phyloP scores from a whole-genome alignment of 768 basidiomycete genomes.

The Mycena latifolia region DNA sequence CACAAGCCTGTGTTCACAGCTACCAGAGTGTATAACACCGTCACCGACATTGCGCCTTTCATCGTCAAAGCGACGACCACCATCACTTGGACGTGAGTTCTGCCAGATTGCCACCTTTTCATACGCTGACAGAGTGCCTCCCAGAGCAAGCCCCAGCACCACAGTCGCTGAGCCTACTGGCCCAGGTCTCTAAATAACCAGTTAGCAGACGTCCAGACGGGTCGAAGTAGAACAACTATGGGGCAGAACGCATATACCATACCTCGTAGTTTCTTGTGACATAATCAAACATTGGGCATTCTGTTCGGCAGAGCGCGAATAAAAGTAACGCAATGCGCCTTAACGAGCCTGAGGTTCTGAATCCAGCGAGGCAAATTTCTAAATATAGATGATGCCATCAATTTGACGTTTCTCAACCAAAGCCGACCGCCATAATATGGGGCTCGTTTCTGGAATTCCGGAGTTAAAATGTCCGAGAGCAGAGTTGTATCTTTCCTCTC shows the following conservation, averaged over 20 bases:
- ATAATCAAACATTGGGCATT: too few relatives aligned
- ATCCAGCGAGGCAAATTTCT: too few relatives aligned
- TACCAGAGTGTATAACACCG: conserved; percentile 15
- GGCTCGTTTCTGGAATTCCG: too few relatives aligned
- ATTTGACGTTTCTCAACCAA: too few relatives aligned
- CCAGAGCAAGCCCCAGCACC: conserved; percentile 22
- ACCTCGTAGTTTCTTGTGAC: background rate
- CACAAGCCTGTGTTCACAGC: conserved; percentile 11
- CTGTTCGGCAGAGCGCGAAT: too few relatives aligned
- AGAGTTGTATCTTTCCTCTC: too few relatives aligned
- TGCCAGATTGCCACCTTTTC: background rate
- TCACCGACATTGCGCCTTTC: conserved; percentile 17
- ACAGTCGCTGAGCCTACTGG: conserved; percentile 7
- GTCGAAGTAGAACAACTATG: too few relatives aligned
- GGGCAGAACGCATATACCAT: background rate
- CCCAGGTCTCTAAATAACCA: conserved; percentile 6
- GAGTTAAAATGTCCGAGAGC: too few relatives aligned
- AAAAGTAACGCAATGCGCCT: too few relatives aligned
- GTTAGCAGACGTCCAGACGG: background rate
- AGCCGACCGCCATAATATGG: too few relatives aligned
- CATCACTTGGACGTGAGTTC: conserved; percentile 5
- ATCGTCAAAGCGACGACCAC: conserved; percentile 8
- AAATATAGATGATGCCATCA: too few relatives aligned
- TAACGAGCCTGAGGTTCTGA: too few relatives aligned
- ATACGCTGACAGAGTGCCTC: background rate